These are phyloP conservation scores for Alternaria novae-zelandiae DNA, from an alignment of 2,329 filamentous ascomycete genomes.

Conservation along the genomic window DNA sequence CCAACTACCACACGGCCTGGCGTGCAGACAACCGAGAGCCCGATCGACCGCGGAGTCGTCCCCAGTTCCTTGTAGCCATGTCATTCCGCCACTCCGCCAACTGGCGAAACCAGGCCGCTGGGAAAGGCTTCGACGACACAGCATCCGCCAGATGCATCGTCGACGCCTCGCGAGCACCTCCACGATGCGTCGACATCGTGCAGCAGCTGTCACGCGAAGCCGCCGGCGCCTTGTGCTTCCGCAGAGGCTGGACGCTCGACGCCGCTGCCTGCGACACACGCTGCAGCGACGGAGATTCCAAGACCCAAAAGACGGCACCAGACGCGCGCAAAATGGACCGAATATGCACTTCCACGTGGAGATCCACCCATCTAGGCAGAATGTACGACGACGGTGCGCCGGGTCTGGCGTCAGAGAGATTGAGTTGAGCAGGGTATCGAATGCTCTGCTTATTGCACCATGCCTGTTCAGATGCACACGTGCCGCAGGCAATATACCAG, in stretches of 20 bases:
- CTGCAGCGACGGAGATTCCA: neutral
- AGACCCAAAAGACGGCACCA: constrained; percentile 17
- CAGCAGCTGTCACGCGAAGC: constrained; percentile 37
- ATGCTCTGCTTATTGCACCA: constrained; percentile 34
- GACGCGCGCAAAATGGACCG: constrained; percentile 29
- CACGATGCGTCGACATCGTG: constrained; percentile 14
- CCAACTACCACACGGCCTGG: constrained; percentile 23
- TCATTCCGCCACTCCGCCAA: constrained; percentile 18
- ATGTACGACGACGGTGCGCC: constrained; percentile 30
- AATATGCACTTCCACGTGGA: constrained; percentile 42
- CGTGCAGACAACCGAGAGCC: constrained; percentile 25
- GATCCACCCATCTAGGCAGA: constrained; percentile 33
- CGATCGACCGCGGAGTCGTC: constrained; percentile 35
- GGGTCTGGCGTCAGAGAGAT: constrained; percentile 32
- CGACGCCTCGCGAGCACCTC: neutral
- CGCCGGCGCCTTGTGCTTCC: constrained; percentile 36
- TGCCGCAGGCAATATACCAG: constrained; percentile 45
- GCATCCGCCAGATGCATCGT: constrained; percentile 2
- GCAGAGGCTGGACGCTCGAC: neutral
- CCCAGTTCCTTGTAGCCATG: constrained; percentile 32
- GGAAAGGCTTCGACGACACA: constrained; percentile 32
- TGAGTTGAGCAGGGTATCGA: constrained; percentile 21
- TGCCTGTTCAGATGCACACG: constrained; percentile 37
- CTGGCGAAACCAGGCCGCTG: constrained; percentile 38
- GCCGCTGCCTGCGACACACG: constrained; percentile 4